A percentile compares a stretch with the other conserved stretches of the same genome.
Conservation (phyloP, 176 grass and related monocot species). For the Lolium perenne region DNA sequence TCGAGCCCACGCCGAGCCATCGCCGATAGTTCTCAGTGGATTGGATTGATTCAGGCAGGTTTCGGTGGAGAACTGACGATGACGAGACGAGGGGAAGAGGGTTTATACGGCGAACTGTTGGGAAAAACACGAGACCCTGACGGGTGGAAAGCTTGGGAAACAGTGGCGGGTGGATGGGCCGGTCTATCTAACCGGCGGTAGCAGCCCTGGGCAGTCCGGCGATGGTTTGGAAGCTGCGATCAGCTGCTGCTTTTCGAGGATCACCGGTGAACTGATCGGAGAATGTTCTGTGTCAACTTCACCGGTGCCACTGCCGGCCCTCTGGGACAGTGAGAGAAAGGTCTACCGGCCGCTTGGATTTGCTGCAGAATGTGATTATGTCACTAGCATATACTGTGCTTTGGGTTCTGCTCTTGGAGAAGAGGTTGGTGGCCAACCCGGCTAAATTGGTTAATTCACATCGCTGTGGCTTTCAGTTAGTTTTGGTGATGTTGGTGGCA, state of each 20-base stretch:
- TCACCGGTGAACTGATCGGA: conserved; percentile 43
- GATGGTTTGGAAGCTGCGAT: not conserved
- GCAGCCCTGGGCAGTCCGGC: not conserved
- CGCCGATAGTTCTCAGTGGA: not conserved
- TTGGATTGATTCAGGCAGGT: not conserved
- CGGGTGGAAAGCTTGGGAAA: conserved; percentile 7
- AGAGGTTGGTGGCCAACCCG: conserved; percentile 36
- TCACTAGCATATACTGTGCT: not conserved
- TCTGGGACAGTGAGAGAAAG: not conserved
- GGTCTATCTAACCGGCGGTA: conserved; percentile 45
- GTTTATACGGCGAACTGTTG: conserved; percentile 49
- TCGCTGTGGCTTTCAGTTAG: not conserved
- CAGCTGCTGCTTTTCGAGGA: not conserved
- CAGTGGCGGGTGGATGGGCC: conserved; percentile 45
- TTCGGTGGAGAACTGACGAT: not conserved
- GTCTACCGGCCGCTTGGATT: not conserved
- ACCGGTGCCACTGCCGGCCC: not conserved
- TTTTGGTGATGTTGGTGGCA: no score
- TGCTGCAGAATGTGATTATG: not conserved
- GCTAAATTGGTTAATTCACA: no score
- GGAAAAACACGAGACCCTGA: conserved; percentile 11
- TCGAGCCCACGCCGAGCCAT: conserved; percentile 40
- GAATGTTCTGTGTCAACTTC: conserved; percentile 29
- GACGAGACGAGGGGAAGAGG: not conserved
- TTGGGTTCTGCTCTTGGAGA: not conserved